Evolutionary conservation across 179 eudicot species (phyloP), one percentile per base, ranked within the genome.

Genomic region (Amaranthus tricolor): DNA sequence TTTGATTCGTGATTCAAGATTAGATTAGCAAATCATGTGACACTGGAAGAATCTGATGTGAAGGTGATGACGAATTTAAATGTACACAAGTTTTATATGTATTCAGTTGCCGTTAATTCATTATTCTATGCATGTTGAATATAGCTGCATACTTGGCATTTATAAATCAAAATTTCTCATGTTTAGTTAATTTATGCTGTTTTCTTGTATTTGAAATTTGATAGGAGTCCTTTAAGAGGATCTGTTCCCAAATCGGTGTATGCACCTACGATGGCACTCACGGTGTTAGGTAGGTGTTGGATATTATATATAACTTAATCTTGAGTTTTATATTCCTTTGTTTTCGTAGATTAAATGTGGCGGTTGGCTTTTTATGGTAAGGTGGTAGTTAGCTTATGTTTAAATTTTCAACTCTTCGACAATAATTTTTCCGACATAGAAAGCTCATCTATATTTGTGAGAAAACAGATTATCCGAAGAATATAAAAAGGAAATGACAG

Each of bases 231-330:
- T 81, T 86, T 11, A 58, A 78, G 19, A 82, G 73, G 79, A 74
- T 85, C 10, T 85, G 88, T 62, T 85, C 88, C 43, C 84, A 70
- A 69, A 78, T 85, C 49, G 88, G 88, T 68, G 74, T 83, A 57
- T 85, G 88, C 70, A 70, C 84, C 58, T 85, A 78, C 62, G 84
- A 85, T 73, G 88, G 88, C 14, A 40, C 74, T 11, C 78, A 75
- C 11, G 82, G 77, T 70, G 88, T 85, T 47, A 82, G 88, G 88
- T 85, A 73, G 14, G 82, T 58, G 24, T 59, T 75, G 0, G 49
- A 15, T 67, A 59, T 5, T n/a, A 58, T 11, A 66, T 66, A 12
- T 66, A n/a, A 5, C 12, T 65, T 64, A 19, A 24, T 75, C 31
- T 15, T 6, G 6, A 48, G 6, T 14, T 62, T 5, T 24, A 48